phyloP scores from a whole-genome alignment of 1,139 yeast genomes.

The Hyphopichia pseudoburtonii region DNA sequence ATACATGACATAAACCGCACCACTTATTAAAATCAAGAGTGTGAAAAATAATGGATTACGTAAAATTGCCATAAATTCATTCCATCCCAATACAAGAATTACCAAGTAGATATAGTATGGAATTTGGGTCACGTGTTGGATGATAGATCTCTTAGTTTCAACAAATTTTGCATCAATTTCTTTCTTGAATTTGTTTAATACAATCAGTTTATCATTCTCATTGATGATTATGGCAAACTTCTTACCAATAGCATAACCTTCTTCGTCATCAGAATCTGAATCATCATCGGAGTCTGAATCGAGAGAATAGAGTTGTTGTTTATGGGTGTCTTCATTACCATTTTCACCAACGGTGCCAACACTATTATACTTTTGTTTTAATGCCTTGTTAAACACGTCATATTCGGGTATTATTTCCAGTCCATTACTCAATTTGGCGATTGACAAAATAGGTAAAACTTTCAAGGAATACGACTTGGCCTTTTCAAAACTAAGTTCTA shows the following conservation, averaged over 20 bases:
- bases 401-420: slow-evolving; percentile 59
- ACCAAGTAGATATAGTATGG: slow-evolving; percentile 81
- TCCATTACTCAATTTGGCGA: slow-evolving; percentile 55
- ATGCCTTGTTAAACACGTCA: slow-evolving; percentile 33
- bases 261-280: slow-evolving; percentile 41
- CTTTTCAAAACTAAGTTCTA: slow-evolving; percentile 61
- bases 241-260: slow-evolving; percentile 30
- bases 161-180: slow-evolving; percentile 79
- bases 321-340: slow-evolving; percentile 7
- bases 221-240: slow-evolving; percentile 59
- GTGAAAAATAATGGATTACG: slow-evolving; percentile 80
- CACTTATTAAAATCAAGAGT: slow-evolving; percentile 53
- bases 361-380: slow-evolving; percentile 23
- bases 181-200: slow-evolving; percentile 64
- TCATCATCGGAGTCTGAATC: slow-evolving; percentile 28
- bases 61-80: slow-evolving; percentile 85
- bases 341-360: not conserved
- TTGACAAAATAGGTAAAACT: slow-evolving; percentile 58
- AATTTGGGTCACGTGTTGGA: slow-evolving; percentile 69
- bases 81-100: slow-evolving; percentile 85
- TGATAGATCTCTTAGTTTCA: slow-evolving; percentile 79
- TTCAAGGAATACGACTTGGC: slow-evolving; percentile 60
- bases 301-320: slow-evolving; percentile 8
- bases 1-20: slow-evolving; percentile 67
- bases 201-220: slow-evolving; percentile 55